phyloP scores from a whole-genome alignment of 2,329 filamentous ascomycete species.

The Xylaria sp. region DNA sequence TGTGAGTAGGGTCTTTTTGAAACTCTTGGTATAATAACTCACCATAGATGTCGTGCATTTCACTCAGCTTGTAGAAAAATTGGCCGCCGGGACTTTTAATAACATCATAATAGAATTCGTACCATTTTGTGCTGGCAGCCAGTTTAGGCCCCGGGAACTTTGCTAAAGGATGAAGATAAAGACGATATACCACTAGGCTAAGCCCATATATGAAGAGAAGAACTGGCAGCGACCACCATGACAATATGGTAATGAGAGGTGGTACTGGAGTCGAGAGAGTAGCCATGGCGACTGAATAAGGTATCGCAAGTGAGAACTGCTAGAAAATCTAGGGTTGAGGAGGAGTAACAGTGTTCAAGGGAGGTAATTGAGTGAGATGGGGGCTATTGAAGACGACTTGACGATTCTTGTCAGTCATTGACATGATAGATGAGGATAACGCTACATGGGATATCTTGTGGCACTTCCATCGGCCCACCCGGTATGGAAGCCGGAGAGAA shows the following conservation, averaged over 20 bases:
- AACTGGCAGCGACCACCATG: neutral
- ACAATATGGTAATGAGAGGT: neutral
- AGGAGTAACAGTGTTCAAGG: neutral
- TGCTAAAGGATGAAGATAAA: conserved; percentile 26
- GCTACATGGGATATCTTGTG: neutral
- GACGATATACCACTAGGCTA: conserved; percentile 5
- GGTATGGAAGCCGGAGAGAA: neutral
- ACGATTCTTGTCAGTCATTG: neutral
- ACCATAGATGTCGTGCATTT: conserved; percentile 12
- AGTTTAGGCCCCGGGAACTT: conserved; percentile 28
- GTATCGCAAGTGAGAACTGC: neutral
- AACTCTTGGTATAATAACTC: neutral
- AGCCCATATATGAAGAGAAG: neutral
- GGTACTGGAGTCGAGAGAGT: neutral
- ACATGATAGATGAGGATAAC: neutral
- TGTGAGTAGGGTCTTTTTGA: neutral
- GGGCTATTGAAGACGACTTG: neutral
- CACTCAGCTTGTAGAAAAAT: conserved; percentile 10
- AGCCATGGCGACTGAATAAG: neutral
- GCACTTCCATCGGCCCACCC: neutral
- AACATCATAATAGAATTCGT: conserved; percentile 29
- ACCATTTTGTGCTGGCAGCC: conserved; percentile 28
- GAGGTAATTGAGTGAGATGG: neutral
- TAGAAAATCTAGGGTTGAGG: neutral
- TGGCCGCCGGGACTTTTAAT: conserved; percentile 19